These are phyloP conservation scores for Irpex lacteus DNA, from an alignment of 1,284 basidiomycete genomes.

Conservation along the genomic window DNA sequence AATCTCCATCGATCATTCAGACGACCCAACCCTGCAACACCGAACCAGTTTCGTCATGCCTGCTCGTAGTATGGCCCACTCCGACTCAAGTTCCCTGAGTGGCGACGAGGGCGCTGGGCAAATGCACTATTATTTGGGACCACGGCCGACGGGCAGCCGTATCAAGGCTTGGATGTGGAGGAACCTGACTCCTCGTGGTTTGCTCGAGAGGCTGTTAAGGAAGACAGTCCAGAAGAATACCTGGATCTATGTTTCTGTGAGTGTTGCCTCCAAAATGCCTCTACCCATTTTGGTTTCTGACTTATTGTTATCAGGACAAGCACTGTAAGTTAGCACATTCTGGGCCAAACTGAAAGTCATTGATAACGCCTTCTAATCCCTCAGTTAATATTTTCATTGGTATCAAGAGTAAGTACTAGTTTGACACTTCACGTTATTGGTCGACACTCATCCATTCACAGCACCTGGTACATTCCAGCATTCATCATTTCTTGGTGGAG, in stretches of 20 bases:
- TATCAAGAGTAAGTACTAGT: conserved; percentile 48
- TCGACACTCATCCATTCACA: conserved; percentile 9
- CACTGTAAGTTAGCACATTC: conserved; percentile 35
- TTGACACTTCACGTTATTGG: not conserved
- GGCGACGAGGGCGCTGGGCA: conserved; percentile 24
- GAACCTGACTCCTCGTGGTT: conserved; percentile 50
- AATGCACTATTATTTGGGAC: conserved; percentile 53
- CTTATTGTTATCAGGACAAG: conserved; percentile 36
- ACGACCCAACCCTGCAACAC: conserved; percentile 16
- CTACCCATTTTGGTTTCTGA: not conserved
- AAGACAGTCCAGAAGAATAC: conserved; percentile 64
- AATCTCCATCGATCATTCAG: conserved; percentile 39
- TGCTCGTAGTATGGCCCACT: not conserved
- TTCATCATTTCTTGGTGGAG: conserved; percentile 61
- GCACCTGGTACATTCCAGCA: conserved; percentile 68
- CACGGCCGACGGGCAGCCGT: conserved; percentile 30
- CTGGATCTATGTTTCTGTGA: conserved; percentile 67
- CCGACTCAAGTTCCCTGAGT: conserved; percentile 4
- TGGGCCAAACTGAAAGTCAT: too few relatives aligned
- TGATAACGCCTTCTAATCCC: not conserved
- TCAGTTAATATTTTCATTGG: conserved; percentile 70
- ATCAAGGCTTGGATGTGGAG: conserved; percentile 41
- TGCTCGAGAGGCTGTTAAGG: conserved; percentile 54
- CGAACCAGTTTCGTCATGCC: conserved; percentile 26
- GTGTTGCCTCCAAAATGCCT: conserved; percentile 16